Evolutionary conservation across 176 grass and related monocot genomes (phyloP), one percentile per base, ranked within the genome.

Genomic region (Leersia perrieri): DNA sequence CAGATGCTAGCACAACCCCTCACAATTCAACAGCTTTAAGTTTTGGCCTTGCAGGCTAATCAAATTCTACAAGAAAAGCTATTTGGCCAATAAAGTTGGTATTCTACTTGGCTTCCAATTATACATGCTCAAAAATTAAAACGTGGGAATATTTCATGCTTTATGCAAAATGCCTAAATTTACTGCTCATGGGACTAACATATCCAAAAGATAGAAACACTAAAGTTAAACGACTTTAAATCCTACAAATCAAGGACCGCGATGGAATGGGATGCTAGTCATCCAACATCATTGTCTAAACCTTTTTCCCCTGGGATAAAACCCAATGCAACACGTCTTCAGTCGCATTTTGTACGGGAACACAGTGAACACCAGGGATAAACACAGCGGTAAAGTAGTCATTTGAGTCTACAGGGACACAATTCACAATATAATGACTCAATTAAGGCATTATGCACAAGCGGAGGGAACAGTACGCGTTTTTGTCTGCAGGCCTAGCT

Each of bases 171-270:
- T 60, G 33, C 25, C 6, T 8, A 55, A 82, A 72, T 42, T 81
- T 79, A 73, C 28, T 60, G 38, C 22, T 60, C 40, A 29, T 66
- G 40, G 60, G 28, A 68, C 34, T 68, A 51, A 39, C 30, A 10
- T 68, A 51, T n/a, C 12, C 30, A 64, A 80, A 84, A 80, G 22
- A 25, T 20, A 25, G 9, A 76, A 25, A 32, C 7, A 64, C 35
- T 41, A 33, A 72, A 81, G 70, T 16, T 89, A 65, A 85, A 72
- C 68, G 15, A 58, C 63, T 81, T 71, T 76, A 72, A 65, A 80
- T 16, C 28, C 41, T 29, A 44, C 60, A 75, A 74, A 66, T 38
- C 68, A 60, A 72, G 22, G 40, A 3, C 70, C 33, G 58, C 16
- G 64, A 63, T 77, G 57, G 20, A 70, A 85, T 42, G 58, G 70